These are phyloP conservation scores for Venturia effusa DNA, from an alignment of 2,329 filamentous ascomycete genomes.

Conservation along the genomic window DNA sequence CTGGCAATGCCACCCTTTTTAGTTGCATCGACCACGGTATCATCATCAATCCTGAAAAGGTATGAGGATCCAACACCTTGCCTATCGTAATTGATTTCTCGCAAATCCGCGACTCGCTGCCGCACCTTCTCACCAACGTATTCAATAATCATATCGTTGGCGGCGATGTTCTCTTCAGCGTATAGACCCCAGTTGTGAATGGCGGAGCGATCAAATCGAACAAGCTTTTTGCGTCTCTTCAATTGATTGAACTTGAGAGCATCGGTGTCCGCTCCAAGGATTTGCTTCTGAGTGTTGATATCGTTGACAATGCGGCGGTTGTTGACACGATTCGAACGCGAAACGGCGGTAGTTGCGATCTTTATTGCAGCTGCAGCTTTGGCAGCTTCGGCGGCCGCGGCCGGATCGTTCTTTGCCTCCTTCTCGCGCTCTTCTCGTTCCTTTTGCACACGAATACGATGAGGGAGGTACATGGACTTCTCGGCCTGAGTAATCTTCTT, in stretches of 20 bases:
- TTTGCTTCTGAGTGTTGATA: slow-evolving; percentile 87
- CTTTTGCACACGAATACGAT: slow-evolving; percentile 92
- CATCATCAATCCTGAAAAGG: slow-evolving; percentile 95
- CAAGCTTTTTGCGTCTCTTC: slow-evolving; percentile 98
- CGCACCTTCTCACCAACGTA: slow-evolving; percentile 97
- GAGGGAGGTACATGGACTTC: slow-evolving; percentile 95
- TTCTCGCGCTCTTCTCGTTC: slow-evolving; percentile 84
- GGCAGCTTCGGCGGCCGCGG: slow-evolving; percentile 56
- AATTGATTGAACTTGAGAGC: slow-evolving; percentile 97
- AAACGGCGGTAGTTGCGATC: slow-evolving; percentile 74
- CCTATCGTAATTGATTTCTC: slow-evolving; percentile 84
- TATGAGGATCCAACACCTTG: slow-evolving; percentile 97
- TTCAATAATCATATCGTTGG: slow-evolving; percentile 99
- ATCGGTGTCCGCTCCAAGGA: slow-evolving; percentile 68
- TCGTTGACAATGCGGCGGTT: slow-evolving; percentile 91
- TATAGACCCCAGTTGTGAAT: slow-evolving; percentile 99
- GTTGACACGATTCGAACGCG: slow-evolving; percentile 86
- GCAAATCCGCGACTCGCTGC: slow-evolving; percentile 93
- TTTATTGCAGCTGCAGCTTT: slow-evolving; percentile 63
- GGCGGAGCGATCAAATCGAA: slow-evolving; percentile 92
- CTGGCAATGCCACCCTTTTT: slow-evolving; percentile 97
- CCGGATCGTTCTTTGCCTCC: slow-evolving; percentile 53
- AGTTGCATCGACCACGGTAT: slow-evolving; percentile 93
- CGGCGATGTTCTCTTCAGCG: slow-evolving; percentile 91
- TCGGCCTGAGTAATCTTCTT: slow-evolving; percentile 95